Percentiles rank a stretch among this genome's conserved stretches.
Evolutionary conservation across 2,329 filamentous ascomycete genomes (phyloP).

Genomic region (Ophiostoma novo-ulmi): DNA sequence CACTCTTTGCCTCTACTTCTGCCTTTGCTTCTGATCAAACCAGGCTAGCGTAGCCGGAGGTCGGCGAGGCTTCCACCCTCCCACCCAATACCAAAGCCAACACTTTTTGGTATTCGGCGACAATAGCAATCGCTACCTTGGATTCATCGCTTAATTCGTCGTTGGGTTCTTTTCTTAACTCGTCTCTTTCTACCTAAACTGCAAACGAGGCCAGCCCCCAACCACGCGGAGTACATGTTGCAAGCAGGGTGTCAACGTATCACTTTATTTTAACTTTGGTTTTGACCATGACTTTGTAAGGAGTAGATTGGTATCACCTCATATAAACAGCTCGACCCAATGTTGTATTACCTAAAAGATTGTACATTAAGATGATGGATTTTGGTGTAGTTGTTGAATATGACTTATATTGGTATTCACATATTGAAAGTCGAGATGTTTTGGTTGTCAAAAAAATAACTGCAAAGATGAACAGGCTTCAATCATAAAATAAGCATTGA

Average conservation of each 20-base stretch:
- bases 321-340: not conserved
- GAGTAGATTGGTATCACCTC: not conserved
- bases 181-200: constrained; percentile 11
- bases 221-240: not conserved
- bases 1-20: not conserved
- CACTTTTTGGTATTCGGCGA: not conserved
- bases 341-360: not conserved
- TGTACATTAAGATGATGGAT: not conserved
- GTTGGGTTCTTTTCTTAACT: not conserved
- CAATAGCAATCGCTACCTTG: not conserved
- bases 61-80: not conserved
- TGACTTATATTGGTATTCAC: not conserved
- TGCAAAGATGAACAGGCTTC: not conserved
- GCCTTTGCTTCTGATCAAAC: not conserved
- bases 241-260: constrained; percentile 3
- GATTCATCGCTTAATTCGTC: not conserved
- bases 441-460: not conserved
- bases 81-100: constrained; percentile 3
- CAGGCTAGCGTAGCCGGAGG: not conserved
- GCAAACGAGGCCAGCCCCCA: not conserved
- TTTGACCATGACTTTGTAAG: not conserved
- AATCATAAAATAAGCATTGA: not conserved
- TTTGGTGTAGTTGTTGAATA: not conserved
- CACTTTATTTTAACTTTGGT: not conserved
- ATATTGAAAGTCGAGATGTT: not conserved